phyloP scores from a whole-genome alignment of 2,329 filamentous ascomycete species.

The Epichloe gansuensis region DNA sequence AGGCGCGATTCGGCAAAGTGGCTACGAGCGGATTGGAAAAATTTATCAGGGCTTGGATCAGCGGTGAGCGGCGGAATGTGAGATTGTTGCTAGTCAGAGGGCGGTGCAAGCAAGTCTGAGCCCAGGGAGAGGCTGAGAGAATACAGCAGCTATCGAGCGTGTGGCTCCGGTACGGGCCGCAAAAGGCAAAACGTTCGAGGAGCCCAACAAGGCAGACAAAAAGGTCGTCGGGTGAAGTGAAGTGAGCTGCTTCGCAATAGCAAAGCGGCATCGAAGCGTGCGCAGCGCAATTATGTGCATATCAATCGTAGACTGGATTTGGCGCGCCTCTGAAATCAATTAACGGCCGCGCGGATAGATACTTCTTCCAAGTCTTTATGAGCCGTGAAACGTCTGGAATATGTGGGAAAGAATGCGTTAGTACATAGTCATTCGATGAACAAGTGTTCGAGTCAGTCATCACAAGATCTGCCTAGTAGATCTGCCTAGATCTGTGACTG shows the following conservation, averaged over 20 bases:
- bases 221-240: background rate
- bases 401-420: no score
- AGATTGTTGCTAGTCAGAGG: background rate
- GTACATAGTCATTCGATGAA: no score
- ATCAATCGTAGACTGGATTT: background rate
- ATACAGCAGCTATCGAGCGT: background rate
- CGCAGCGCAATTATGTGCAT: background rate
- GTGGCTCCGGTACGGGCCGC: slow-evolving; percentile 3
- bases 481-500: no score
- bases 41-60: background rate
- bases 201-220: background rate
- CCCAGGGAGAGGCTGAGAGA: background rate
- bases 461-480: no score
- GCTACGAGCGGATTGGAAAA: background rate
- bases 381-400: no score
- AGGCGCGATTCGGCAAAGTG: background rate
- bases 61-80: slow-evolving; percentile 1
- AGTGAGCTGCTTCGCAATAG: background rate
- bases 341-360: no score
- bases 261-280: background rate
- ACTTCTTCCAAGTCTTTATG: no score
- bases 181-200: background rate
- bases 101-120: background rate
- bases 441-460: no score
- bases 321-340: background rate